Evolutionary conservation across 805 yeast species (phyloP).

Genomic region (Candida oleophila): DNA sequence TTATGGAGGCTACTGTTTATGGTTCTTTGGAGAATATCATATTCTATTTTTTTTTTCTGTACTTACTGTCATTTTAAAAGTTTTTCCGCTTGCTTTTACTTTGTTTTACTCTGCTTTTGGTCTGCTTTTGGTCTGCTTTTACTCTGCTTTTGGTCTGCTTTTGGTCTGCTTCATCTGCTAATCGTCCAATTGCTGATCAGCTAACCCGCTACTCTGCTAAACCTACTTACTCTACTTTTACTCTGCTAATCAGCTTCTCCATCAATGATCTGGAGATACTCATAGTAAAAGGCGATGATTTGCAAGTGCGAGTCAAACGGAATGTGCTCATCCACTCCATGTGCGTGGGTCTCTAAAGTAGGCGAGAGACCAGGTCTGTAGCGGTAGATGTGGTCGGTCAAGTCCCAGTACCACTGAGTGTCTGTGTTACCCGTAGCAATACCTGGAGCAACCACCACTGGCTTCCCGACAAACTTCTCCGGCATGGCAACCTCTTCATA

Average conservation of each 20-base stretch:
- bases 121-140: no score
- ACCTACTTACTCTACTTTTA: neutral
- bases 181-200: no score
- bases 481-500: slow-evolving; percentile 35
- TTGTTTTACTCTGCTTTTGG: no score
- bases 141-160: no score
- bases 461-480: slow-evolving; percentile 9
- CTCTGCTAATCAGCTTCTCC: slow-evolving; percentile 4
- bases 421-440: slow-evolving; percentile 68
- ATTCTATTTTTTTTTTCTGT: no score
- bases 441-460: slow-evolving; percentile 49
- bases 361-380: slow-evolving; percentile 46
- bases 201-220: no score
- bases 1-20: no score
- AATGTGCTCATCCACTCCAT: slow-evolving; percentile 61
- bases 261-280: slow-evolving; percentile 43
- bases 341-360: slow-evolving; percentile 38
- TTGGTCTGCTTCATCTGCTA: no score
- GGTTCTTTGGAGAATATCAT: no score
- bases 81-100: no score
- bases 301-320: slow-evolving; percentile 54
- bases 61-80: no score
- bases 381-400: slow-evolving; percentile 58
- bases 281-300: slow-evolving; percentile 51
- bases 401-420: slow-evolving; percentile 57